A percentile compares a stretch with the other conserved stretches of the same genome.
Conservation (phyloP, 208 protist genomes). For the Trypanosoma vivax region DNA sequence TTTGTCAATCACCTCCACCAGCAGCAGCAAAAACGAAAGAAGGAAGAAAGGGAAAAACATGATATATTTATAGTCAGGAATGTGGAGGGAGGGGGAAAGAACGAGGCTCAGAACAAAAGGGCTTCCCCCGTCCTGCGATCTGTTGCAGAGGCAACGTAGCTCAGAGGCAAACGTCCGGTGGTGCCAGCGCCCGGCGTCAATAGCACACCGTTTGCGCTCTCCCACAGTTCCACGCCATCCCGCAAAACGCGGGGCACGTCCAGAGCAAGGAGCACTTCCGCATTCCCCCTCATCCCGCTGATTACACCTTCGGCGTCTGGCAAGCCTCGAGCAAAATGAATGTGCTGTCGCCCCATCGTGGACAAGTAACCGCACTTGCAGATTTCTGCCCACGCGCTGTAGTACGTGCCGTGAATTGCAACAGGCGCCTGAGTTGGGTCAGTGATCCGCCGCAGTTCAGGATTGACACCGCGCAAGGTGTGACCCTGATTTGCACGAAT, state of each 20-base stretch:
- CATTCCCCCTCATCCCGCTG: constrained; percentile 71
- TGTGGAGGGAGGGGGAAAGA: neutral
- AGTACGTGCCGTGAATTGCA: constrained; percentile 83
- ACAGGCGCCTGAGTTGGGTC: constrained; percentile 20
- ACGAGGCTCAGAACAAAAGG: neutral
- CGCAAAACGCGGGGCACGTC: constrained; percentile 47
- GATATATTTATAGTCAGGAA: no score
- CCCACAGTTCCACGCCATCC: constrained; percentile 63
- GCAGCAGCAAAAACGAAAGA: no score
- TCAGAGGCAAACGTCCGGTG: constrained; percentile 52
- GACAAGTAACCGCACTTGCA: constrained; percentile 63
- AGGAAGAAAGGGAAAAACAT: no score
- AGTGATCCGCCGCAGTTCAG: constrained; percentile 48
- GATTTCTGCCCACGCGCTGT: constrained; percentile 49
- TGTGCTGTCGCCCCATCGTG: constrained; percentile 78
- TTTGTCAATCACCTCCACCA: no score
- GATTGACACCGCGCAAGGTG: constrained; percentile 47
- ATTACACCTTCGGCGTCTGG: constrained; percentile 39
- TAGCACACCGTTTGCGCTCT: constrained; percentile 83
- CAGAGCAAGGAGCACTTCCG: constrained; percentile 72
- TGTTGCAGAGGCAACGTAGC: constrained; percentile 61
- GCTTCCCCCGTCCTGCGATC: constrained; percentile 28
- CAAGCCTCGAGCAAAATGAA: constrained; percentile 86
- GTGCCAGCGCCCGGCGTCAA: constrained; percentile 67
- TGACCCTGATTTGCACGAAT: constrained; percentile 83